Evolutionary conservation across 108 stramenopile species (phyloP).

Genomic region (Poteriospumella lacustris): DNA sequence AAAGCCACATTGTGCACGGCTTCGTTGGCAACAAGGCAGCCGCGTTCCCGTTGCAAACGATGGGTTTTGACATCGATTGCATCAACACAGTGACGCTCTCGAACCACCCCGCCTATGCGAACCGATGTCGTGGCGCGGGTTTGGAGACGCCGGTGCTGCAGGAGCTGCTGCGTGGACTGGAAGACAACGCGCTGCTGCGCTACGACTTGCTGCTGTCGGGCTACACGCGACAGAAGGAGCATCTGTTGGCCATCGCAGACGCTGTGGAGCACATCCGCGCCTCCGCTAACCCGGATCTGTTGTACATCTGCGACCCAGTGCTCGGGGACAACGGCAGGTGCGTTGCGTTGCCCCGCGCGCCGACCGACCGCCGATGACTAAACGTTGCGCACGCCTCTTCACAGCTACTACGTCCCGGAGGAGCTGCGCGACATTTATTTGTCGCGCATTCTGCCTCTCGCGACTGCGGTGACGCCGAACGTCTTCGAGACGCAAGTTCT

Average conservation of each 20-base stretch:
- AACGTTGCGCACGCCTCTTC: too few species aligned
- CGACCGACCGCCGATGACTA: too few species aligned
- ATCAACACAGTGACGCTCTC: constrained; percentile 85
- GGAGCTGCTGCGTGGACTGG: constrained; percentile 70
- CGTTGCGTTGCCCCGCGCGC: too few species aligned
- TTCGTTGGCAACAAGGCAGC: constrained; percentile 95
- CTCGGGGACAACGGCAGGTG: constrained; percentile 67
- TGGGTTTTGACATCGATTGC: constrained; percentile 90
- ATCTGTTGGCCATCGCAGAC: too few species aligned
- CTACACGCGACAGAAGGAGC: too few species aligned
- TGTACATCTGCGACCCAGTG: constrained; percentile 66
- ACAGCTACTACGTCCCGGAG: constrained; percentile 82
- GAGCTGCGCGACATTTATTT: constrained; percentile 57
- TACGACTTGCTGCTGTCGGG: too few species aligned
- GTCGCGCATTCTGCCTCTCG: constrained; percentile 56
- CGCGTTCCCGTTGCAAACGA: constrained; percentile 90
- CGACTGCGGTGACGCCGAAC: constrained; percentile 90
- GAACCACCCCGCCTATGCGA: constrained; percentile 86
- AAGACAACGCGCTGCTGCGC: constrained; percentile 75
- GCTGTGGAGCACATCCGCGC: too few species aligned
- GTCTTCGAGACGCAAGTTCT: constrained; percentile 93
- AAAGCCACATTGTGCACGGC: too few species aligned
- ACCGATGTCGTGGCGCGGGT: constrained; percentile 75
- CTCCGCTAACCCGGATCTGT: constrained; percentile 43
- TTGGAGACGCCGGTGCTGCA: constrained; percentile 70